These are phyloP conservation scores for Phascolomyces articulosus DNA, from an alignment of 371 early-diverging fungal genomes.

Conservation along the genomic window DNA sequence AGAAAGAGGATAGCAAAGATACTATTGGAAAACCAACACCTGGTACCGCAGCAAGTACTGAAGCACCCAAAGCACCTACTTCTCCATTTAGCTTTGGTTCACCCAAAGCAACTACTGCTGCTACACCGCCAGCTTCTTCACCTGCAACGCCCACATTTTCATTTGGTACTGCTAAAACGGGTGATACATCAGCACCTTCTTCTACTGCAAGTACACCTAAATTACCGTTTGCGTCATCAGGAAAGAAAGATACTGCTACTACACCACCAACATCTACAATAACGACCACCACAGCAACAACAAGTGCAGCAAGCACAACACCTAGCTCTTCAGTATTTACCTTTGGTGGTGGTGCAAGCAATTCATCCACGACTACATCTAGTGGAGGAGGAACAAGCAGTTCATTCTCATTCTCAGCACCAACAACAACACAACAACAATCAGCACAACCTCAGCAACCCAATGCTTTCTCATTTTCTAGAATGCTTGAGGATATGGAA, in stretches of 20 bases:
- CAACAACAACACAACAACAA: constrained; percentile 6
- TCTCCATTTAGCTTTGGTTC: background rate
- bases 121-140: background rate
- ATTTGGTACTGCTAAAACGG: constrained; percentile 17
- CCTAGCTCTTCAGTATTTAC: constrained; percentile 10
- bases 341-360: background rate
- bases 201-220: constrained; percentile 6
- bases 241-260: background rate
- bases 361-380: constrained; percentile 8
- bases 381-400: background rate
- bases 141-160: constrained; percentile 18
- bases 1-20: constrained; percentile 11
- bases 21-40: background rate
- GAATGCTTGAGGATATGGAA: constrained; percentile 31
- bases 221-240: background rate
- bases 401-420: constrained; percentile 16
- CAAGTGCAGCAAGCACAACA: background rate
- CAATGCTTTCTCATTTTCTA: constrained; percentile 36
- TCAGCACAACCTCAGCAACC: constrained; percentile 28
- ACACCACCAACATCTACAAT: background rate
- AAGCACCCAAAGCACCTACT: background rate
- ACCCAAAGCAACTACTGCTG: background rate
- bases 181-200: background rate
- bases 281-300: background rate
- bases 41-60: background rate